Evolutionary conservation across 2,329 filamentous ascomycete genomes (phyloP).

Genomic region (Fusarium chuoi): DNA sequence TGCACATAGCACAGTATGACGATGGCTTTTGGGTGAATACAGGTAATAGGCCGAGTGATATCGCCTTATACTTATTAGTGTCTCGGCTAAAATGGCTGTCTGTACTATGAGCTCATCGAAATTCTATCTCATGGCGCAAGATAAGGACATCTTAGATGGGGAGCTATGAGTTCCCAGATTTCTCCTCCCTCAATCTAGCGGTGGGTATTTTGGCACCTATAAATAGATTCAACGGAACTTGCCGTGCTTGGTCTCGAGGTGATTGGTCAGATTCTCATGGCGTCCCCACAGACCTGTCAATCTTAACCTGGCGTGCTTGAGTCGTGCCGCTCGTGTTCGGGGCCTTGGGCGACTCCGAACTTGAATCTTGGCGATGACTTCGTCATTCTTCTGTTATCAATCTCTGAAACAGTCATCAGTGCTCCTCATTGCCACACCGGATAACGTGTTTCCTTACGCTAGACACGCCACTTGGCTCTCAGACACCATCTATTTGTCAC

Average conservation of each 20-base stretch:
- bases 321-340: neutral
- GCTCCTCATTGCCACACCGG: too few relatives aligned
- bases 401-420: neutral
- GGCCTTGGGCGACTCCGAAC: neutral
- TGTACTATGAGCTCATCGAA: too few relatives aligned
- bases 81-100: too few relatives aligned
- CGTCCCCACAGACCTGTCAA: neutral
- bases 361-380: neutral
- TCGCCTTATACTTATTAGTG: too few relatives aligned
- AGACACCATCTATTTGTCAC: too few relatives aligned
- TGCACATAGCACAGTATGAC: neutral
- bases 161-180: neutral
- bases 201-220: neutral
- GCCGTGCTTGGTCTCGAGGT: fast-evolving
- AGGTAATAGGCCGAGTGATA: too few relatives aligned
- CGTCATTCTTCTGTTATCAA: neutral
- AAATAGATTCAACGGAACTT: neutral
- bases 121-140: neutral
- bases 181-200: neutral
- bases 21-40: too few relatives aligned
- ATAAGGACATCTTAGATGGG: neutral
- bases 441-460: fast-evolving
- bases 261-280: neutral
- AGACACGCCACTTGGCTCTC: neutral
- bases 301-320: neutral